Base-by-base conservation (phyloP, 805 yeast species). In the Spathaspora girioi region DNA sequence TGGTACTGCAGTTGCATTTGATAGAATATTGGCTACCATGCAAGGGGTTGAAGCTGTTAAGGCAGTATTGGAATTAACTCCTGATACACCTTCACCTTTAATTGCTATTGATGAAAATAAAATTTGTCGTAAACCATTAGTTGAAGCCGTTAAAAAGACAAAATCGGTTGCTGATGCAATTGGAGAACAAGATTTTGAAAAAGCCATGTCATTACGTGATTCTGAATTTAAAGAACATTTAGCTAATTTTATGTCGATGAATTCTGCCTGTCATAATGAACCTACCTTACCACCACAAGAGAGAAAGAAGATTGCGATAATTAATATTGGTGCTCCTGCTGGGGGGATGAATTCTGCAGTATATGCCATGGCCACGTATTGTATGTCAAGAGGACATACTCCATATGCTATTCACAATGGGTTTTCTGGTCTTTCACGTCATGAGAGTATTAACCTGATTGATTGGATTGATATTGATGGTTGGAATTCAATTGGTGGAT, bases 31-130 rank as follows among this genome's bases (percentile, higher is more conserved):
- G 60, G 97, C 97, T 40, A 93, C 99, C 15, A 69, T 93, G 59
- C 99, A 94, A 76, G 99, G 98, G 70, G 97, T 93, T 42, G 98
- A 91, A 62, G 98, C 99, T 8, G 96, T 94, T 18, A 85, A 87
- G 54, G 98, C 98, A 1, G 93, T 94, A 17, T 76, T 94, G 60
- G 91, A 87, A 49, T 76, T 87, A 50, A 89, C 96, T 9, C 97
- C 97, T 27, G 86, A 83, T 0, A 87, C 93, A 3, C 97, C 97
- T 40, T 88, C 97, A 10, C 98, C 98, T 50, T 82, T 94, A 82
- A 94, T 94, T 69, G 96, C 96, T 50, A 81, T 93, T 60, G 76
- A 79, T 54, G 97, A 91, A 68, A 93, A 92, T 74, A 87, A 89
- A 67, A 83, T 94, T 60, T 86, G 86, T 46, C 81, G 97, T 59